Conservation (phyloP, 345 rosid genomes). For the Diplotaxis tenuifolia region DNA sequence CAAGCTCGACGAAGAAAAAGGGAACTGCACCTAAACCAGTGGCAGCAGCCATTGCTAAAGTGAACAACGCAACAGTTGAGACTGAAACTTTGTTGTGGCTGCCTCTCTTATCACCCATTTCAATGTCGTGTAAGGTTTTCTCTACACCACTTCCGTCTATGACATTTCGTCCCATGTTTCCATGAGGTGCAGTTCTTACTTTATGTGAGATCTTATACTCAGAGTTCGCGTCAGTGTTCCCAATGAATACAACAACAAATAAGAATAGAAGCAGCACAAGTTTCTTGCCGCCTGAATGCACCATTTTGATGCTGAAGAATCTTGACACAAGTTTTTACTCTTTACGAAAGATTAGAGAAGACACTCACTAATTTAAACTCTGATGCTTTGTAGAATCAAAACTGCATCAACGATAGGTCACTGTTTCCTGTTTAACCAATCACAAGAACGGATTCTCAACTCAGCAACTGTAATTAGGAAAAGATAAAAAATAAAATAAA, state of each 20-base stretch:
- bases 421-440: constrained; percentile 23
- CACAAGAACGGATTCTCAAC: constrained; percentile 6
- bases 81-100: constrained; percentile 69
- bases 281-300: constrained; percentile 19
- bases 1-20: constrained; percentile 68
- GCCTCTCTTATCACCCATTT: constrained; percentile 49
- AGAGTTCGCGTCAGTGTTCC: constrained; percentile 42
- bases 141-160: constrained; percentile 72
- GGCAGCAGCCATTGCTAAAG: constrained; percentile 98
- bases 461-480: neutral
- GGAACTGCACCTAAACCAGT: constrained; percentile 98
- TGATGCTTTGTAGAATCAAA: constrained; percentile 22
- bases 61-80: constrained; percentile 85
- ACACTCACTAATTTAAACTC: constrained; percentile 3
- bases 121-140: constrained; percentile 42
- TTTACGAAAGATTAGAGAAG: neutral
- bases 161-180: constrained; percentile 48
- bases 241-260: constrained; percentile 22
- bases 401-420: constrained; percentile 17
- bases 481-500: too few relatives aligned
- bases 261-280: constrained; percentile 29
- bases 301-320: constrained; percentile 27
- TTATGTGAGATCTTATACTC: constrained; percentile 43
- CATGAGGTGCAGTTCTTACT: constrained; percentile 64
- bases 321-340: neutral